Base-by-base conservation (phyloP, 2,329 filamentous ascomycete genomes). In the Ceratocystis cubensis region DNA sequence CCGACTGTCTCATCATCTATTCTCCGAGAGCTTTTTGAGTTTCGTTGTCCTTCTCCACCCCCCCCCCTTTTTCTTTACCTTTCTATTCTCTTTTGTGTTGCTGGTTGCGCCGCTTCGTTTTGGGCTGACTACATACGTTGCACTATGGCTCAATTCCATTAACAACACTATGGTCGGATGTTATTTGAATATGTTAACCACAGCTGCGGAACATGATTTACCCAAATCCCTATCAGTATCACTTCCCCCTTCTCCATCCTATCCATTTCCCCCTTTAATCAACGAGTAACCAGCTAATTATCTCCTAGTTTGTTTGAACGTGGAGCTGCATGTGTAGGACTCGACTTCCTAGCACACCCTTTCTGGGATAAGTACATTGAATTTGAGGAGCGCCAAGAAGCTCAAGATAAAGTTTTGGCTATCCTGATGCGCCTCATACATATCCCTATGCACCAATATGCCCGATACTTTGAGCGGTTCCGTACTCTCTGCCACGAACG, bases 361-460 rank as follows among this genome's bases (percentile, higher is more conserved):
- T 96, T 99, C 78, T 99, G 94, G 94, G 94, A 99, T 76, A 97
- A 96, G 77, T 99, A 96, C 73, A 85, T 99, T 70, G 94, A 97
- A 74, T 97, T 95, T 72, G 94, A 97, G 75, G 92, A 96, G 74
- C 88, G 92, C 1, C 81, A 93, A 69, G 91, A 96, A 72, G 85
- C 88, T 0, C 84, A 88, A 15, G 89, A 95, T 70, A 90, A 86
- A 72, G 89, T 96, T 65, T 96, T 95, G 71, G 85, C 84, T 50
- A 90, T 99, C 66, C 82, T 96, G 64, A 82, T 82, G 69, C 89
- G 92, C 65, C 83, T 96, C 66, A 88, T 96, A 65, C 84, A 89
- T 72, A 91, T 97, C 65, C 93, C 94, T 0, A 90, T 96, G 84
- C 92, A 97, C 73, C 91, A 96, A 74, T 97, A 96, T 78, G 88